A percentile compares a stretch with the other conserved stretches of the same genome.
phyloP scores from a whole-genome alignment of 2,329 filamentous ascomycete genomes.

The Mariannaea elegans region DNA sequence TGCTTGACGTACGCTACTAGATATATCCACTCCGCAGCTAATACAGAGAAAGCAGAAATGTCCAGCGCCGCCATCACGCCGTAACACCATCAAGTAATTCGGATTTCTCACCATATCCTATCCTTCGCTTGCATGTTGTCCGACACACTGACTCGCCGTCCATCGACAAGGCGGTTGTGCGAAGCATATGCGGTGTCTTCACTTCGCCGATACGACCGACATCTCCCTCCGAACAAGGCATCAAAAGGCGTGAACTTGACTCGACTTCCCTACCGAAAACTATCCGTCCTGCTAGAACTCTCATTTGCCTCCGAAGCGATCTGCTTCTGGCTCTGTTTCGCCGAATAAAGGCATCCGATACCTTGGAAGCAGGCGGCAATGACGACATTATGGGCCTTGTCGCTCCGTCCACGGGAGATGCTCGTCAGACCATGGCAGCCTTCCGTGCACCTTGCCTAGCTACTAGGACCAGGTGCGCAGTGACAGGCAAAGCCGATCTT shows the following conservation, averaged over 20 bases:
- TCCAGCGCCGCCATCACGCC: no score
- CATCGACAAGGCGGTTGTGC: not conserved
- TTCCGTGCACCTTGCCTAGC: conserved; percentile 5
- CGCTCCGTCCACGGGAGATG: conserved; percentile 14
- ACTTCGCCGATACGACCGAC: not conserved
- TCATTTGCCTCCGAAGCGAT: conserved; percentile 5
- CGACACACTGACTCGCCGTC: not conserved
- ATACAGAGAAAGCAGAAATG: no score
- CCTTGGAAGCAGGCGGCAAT: not conserved
- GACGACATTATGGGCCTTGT: conserved; percentile 11
- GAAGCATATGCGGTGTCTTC: not conserved
- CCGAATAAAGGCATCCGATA: not conserved
- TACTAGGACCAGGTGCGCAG: conserved; percentile 17
- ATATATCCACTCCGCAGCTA: no score
- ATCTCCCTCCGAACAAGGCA: not conserved
- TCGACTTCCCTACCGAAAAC: not conserved
- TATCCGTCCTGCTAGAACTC: conserved; percentile 1
- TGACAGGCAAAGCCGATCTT: conserved; percentile 28
- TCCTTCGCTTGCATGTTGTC: not conserved
- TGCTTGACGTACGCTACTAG: no score
- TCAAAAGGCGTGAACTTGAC: not conserved
- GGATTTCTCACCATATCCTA: not conserved
- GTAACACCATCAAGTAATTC: no score
- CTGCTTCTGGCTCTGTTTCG: conserved; percentile 9
- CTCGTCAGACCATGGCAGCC: not conserved